phyloP scores from a whole-genome alignment of 371 early-diverging fungal species.

The Haplosporangium sp. region DNA sequence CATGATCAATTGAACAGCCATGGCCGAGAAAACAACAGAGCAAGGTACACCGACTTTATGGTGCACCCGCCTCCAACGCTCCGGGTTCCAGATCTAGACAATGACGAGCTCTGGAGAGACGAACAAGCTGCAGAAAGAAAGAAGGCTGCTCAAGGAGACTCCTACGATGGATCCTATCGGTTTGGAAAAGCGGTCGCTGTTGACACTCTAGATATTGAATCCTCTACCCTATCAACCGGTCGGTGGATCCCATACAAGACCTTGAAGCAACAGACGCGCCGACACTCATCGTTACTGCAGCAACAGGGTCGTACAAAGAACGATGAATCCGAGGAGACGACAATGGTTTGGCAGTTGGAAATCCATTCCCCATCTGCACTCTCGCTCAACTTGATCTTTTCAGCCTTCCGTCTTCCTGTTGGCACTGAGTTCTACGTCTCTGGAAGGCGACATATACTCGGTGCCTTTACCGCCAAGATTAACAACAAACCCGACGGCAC shows the following conservation, averaged over 20 bases:
- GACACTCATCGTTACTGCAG: not conserved
- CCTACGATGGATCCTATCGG: slow-evolving; percentile 40
- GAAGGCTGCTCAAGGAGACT: slow-evolving; percentile 1
- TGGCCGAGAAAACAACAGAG: slow-evolving; percentile 1
- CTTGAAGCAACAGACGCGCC: slow-evolving; percentile 5
- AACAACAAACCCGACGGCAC: slow-evolving; percentile 56
- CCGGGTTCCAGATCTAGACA: slow-evolving; percentile 33
- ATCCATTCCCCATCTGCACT: slow-evolving; percentile 56
- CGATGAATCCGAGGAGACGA: slow-evolving; percentile 20
- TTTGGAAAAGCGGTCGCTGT: slow-evolving; percentile 48
- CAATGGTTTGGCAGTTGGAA: slow-evolving; percentile 56
- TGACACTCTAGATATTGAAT: slow-evolving; percentile 4
- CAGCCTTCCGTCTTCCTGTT: slow-evolving; percentile 55
- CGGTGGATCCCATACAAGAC: slow-evolving; percentile 31
- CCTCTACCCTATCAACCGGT: slow-evolving; percentile 29
- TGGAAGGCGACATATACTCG: slow-evolving; percentile 32
- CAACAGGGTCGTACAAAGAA: not conserved
- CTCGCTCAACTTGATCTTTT: slow-evolving; percentile 61
- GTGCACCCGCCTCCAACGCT: slow-evolving; percentile 14
- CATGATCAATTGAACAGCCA: not conserved
- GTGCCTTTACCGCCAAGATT: slow-evolving; percentile 56
- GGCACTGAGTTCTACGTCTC: slow-evolving; percentile 57
- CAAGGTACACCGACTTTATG: not conserved
- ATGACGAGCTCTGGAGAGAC: slow-evolving; percentile 31
- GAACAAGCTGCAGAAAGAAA: slow-evolving; percentile 9